Base-by-base conservation (phyloP, 192 early-diverging fungal genomes). In the Mortierella hygrophila region DNA sequence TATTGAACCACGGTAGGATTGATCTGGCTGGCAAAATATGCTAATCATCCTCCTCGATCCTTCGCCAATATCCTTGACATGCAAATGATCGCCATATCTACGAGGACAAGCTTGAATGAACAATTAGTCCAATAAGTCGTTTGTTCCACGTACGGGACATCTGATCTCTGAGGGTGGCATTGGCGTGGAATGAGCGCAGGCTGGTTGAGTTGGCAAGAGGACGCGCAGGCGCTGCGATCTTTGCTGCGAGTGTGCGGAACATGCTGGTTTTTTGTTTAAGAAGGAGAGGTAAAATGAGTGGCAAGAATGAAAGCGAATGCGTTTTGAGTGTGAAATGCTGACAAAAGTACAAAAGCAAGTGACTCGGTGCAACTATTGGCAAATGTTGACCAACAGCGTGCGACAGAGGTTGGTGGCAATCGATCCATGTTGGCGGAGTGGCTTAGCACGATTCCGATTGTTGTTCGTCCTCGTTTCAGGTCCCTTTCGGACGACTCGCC, bases 181-280 rank as follows among this genome's bases (percentile, higher is more conserved):
- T 88, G 35, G 32, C 29, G 47, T 88, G 86, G 42, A 88, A 88
- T 76, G 86, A 29, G 68, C 60, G 60, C 60, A 65, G 26, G 4
- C 75, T 68, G 70, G 40, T 4, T 32, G 38, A 40, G 38, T 60
- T 32, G 37, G 41, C 18, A 4, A 65, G 13, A 15, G 60, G 60
- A 32, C 35, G 79, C 11, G 75, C 10, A 21, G 54, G 83, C 13
- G 78, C 52, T 16, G 77, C 68, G 38, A 73, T 65, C 70, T 75
- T 80, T 76, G 83, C 21, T 54, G 70, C 57, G 42, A 85, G 41
- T 63, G 83, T 80, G 70, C 83, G 83, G 18, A 85, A 55, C 83
- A 85, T 85, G 18, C 5, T 76, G 68, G 23, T 13, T 4, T 60
- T 21, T 70, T 69, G 38, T n/a, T 29, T 3, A 35, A 32, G n/a